These are phyloP conservation scores for Ilex aquifolium DNA, from an alignment of 257 asterid genomes.

Conservation along the genomic window DNA sequence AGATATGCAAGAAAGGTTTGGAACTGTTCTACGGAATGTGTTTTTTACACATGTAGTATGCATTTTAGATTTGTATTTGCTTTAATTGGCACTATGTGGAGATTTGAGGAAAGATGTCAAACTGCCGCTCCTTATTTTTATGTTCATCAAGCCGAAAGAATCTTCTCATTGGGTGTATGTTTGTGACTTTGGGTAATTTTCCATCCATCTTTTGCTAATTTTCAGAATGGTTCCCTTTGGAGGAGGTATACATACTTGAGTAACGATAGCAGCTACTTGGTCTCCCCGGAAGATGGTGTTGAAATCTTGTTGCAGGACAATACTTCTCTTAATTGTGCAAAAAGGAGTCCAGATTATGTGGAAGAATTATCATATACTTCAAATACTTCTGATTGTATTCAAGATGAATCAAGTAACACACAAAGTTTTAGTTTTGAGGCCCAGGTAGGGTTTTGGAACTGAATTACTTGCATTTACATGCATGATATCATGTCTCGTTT, in stretches of 20 bases:
- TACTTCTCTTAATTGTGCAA: constrained; percentile 28
- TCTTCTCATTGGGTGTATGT: constrained; percentile 4
- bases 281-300: constrained; percentile 80
- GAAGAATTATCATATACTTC: constrained; percentile 38
- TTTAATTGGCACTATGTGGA: too few relatives aligned
- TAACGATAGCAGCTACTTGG: constrained; percentile 79
- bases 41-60: too few relatives aligned
- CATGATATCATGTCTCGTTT: not conserved
- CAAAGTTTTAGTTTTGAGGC: constrained; percentile 93
- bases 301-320: constrained; percentile 57
- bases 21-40: too few relatives aligned
- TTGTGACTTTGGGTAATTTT: constrained; percentile 16
- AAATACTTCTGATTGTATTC: constrained; percentile 41
- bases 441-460: constrained; percentile 48
- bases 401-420: constrained; percentile 41
- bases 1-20: too few relatives aligned
- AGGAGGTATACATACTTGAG: constrained; percentile 70
- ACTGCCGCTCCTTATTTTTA: too few relatives aligned
- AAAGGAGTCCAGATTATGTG: constrained; percentile 31
- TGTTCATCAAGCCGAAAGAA: not conserved
- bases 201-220: constrained; percentile 19
- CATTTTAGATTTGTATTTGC: too few relatives aligned
- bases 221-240: constrained; percentile 80
- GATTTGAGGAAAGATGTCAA: too few relatives aligned
- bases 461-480: too few relatives aligned